phyloP scores from a whole-genome alignment of 495 filamentous ascomycete genomes.

The Tuber umbilicatum region DNA sequence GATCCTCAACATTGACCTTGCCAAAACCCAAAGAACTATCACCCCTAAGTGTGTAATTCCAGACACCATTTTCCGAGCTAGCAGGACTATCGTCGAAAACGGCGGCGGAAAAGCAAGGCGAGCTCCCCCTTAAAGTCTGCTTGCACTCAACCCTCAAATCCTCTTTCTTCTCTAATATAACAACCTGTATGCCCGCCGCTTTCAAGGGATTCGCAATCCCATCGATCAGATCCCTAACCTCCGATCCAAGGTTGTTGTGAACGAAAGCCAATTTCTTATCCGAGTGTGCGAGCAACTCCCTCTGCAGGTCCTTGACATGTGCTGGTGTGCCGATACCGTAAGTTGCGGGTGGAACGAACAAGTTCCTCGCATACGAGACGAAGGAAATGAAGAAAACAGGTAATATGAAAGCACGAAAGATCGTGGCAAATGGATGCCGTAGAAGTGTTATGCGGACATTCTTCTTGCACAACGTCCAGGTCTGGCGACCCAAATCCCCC shows the following conservation, averaged over 20 bases:
- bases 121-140: conserved; percentile 63
- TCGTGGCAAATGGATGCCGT: conserved; percentile 58
- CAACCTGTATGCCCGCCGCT: conserved; percentile 49
- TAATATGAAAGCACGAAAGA: conserved; percentile 62
- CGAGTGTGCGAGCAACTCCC: conserved; percentile 51
- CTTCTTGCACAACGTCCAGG: conserved; percentile 65
- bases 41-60: conserved; percentile 77
- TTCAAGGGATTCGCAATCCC: conserved; percentile 50
- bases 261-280: conserved; percentile 70
- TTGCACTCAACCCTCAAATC: conserved; percentile 58
- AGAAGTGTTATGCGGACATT: conserved; percentile 62
- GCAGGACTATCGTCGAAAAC: conserved; percentile 52
- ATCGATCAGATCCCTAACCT: conserved; percentile 66
- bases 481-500: conserved; percentile 56
- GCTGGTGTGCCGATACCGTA: conserved; percentile 59
- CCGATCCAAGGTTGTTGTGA: conserved; percentile 65
- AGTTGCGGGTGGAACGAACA: conserved; percentile 59
- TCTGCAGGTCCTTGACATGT: conserved; percentile 54
- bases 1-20: conserved; percentile 53
- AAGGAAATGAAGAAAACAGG: conserved; percentile 65
- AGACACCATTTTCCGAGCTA: conserved; percentile 55
- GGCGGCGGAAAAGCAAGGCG: conserved; percentile 66
- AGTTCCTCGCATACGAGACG: conserved; percentile 59
- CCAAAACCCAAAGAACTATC: conserved; percentile 55
- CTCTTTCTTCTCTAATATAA: conserved; percentile 49